A percentile compares a stretch with the other conserved stretches of the same genome.
phyloP scores from a whole-genome alignment of 495 filamentous ascomycete species.

The Sordaria brevicollis region DNA sequence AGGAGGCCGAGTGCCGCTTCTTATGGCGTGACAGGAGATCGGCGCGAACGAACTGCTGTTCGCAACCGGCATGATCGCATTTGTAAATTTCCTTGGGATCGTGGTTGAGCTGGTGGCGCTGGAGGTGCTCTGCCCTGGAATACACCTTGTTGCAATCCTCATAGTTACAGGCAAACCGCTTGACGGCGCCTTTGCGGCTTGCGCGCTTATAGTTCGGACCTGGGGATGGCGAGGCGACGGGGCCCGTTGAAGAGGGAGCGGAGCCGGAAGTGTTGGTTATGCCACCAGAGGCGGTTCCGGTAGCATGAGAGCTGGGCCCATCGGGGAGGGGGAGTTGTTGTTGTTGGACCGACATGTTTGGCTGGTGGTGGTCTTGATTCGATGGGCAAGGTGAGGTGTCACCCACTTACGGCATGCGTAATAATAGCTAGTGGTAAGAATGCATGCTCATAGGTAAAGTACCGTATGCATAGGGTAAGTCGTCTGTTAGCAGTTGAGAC shows the following conservation, averaged over 20 bases:
- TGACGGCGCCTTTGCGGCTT: slow-evolving; percentile 37
- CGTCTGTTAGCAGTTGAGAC: not conserved
- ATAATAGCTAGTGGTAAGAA: not conserved
- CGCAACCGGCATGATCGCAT: slow-evolving; percentile 84
- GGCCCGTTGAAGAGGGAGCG: not conserved
- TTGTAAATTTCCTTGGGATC: slow-evolving; percentile 88
- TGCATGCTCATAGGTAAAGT: not conserved
- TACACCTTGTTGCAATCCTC: slow-evolving; percentile 89
- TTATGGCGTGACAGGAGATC: slow-evolving; percentile 85
- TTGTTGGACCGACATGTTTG: not conserved
- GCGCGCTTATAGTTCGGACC: slow-evolving; percentile 32
- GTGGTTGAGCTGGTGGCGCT: slow-evolving; percentile 46
- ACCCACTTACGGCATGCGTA: not conserved
- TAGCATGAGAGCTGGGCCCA: not conserved
- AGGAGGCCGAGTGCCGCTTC: slow-evolving; percentile 84
- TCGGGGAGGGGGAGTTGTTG: not conserved
- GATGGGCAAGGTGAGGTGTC: not conserved
- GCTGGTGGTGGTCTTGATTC: not conserved
- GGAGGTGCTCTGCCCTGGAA: slow-evolving; percentile 90
- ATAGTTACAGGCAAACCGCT: slow-evolving; percentile 67
- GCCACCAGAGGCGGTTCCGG: not conserved
- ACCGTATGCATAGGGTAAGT: not conserved
- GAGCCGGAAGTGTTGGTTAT: not conserved
- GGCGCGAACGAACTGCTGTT: slow-evolving; percentile 82
- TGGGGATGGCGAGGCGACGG: not conserved